Evolutionary conservation across 2,329 filamentous ascomycete genomes (phyloP).

Genomic region (Colletotrichum sp.): DNA sequence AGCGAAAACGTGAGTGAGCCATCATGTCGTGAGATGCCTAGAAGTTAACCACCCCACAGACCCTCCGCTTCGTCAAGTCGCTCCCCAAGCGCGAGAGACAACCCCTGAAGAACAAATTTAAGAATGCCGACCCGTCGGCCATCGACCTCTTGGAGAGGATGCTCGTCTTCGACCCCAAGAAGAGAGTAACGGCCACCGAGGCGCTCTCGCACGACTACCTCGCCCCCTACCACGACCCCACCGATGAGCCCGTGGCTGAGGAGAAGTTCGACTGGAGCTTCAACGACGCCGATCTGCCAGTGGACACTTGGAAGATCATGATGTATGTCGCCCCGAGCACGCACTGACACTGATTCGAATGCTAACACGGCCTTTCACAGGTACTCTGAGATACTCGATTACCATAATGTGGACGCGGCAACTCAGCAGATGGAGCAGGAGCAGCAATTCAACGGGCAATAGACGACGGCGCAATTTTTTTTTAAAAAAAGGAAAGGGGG

Average conservation of each 20-base stretch:
- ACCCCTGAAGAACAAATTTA: slow-evolving; percentile 87
- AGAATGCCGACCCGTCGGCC: slow-evolving; percentile 84
- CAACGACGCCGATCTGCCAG: slow-evolving; percentile 95
- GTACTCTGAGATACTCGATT: slow-evolving; percentile 99
- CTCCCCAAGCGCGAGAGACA: slow-evolving; percentile 93
- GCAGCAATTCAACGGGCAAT: slow-evolving; percentile 42
- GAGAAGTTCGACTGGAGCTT: slow-evolving; percentile 99
- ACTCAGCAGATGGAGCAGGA: slow-evolving; percentile 26
- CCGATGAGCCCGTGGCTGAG: slow-evolving; percentile 91
- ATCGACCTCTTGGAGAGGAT: slow-evolving; percentile 94
- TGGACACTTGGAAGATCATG: slow-evolving; percentile 99
- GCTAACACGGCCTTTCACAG: slow-evolving; percentile 48
- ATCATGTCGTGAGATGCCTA: neutral
- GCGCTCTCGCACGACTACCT: slow-evolving; percentile 93
- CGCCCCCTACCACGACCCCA: slow-evolving; percentile 94
- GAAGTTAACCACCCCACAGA: slow-evolving; percentile 56
- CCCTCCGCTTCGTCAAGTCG: slow-evolving; percentile 95
- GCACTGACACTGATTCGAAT: no score
- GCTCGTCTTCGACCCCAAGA: slow-evolving; percentile 98
- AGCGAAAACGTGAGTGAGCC: slow-evolving; percentile 84
- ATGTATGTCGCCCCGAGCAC: slow-evolving; percentile 69
- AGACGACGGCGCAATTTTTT: neutral
- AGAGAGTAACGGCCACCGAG: slow-evolving; percentile 85
- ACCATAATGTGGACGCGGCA: slow-evolving; percentile 84
- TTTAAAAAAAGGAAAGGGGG: neutral